These are phyloP conservation scores for Paecilomyces sp. DNA, from an alignment of 2,329 filamentous ascomycete species.

Conservation along the genomic window DNA sequence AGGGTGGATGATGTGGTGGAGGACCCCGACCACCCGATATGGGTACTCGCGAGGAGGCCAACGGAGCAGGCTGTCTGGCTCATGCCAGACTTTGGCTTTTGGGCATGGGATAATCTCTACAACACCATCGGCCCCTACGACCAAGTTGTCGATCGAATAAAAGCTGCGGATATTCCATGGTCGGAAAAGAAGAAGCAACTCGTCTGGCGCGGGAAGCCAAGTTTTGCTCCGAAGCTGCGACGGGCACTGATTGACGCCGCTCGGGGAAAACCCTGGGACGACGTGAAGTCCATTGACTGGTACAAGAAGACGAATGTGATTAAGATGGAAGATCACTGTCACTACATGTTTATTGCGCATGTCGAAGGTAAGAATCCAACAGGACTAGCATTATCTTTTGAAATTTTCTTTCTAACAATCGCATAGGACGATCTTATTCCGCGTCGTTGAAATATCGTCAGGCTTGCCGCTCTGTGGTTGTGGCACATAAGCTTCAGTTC, in stretches of 20 bases:
- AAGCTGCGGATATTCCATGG: conserved; percentile 22
- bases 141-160: conserved; percentile 26
- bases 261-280: conserved; percentile 38
- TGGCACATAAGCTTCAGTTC: conserved; percentile 42
- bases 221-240: conserved; percentile 34
- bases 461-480: conserved; percentile 41
- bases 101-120: conserved; percentile 37
- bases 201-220: conserved; percentile 44
- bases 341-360: conserved; percentile 47
- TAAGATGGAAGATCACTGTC: conserved; percentile 46
- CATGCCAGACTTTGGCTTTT: conserved; percentile 48
- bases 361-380: conserved; percentile 38
- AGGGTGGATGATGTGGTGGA: conserved; percentile 36
- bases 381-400: too few species aligned
- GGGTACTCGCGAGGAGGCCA: conserved; percentile 35
- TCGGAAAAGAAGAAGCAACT: conserved; percentile 33
- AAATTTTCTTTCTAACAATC: neutral
- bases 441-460: conserved; percentile 46
- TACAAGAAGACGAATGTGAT: conserved; percentile 35
- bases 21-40: conserved; percentile 26
- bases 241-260: conserved; percentile 33
- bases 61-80: conserved; percentile 41
- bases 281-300: conserved; percentile 39
- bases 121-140: conserved; percentile 30
- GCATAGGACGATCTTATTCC: conserved; percentile 37